Evolutionary conservation across 768 basidiomycete species (phyloP), one percentile per base, ranked within the genome.

Genomic region (Naganishia kalamii): DNA sequence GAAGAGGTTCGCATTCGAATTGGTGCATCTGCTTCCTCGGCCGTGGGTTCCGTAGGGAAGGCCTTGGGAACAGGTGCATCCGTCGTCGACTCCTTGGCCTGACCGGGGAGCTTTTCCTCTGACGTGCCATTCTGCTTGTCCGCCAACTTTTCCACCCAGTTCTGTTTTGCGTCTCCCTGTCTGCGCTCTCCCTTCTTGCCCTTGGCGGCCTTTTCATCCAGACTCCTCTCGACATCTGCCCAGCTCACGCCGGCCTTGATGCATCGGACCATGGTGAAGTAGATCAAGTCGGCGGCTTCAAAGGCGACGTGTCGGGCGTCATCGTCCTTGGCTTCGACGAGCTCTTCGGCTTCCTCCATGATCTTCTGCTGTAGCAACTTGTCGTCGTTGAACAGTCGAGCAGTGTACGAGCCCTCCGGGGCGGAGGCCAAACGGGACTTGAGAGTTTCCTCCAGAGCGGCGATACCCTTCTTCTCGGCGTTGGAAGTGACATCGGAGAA

Each of bases 261-360:
- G 74, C 94, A 97, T 69, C 87, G 86, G 23, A 89, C 85, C 70
- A 99, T 79, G 0, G 88, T 85, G 74, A 99, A 99, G 80, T 98
- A 99, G 44, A 94, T 72, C 25, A 99, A 81, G 79, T 99, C 96
- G 0, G 93, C 94, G 7, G 92, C 90, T 78, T 99, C 96, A 67
- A 93, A 94, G 1, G 92, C 89, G 17, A 96, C 81, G 54, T 65
- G 64, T 32, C 97, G 90, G 23, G 54, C 21, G 51, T 88, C 86
- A 73, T 84, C 84, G 1, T 85, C 84, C 70, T 85, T 81, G 7
- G 80, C 80, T 19, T 82, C 82, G 75, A 92, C 94, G n/a, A 99
- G 83, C 77, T 99, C 96, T 71, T 94, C 90, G 0, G 96, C 96
- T 77, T 99, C 96, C 78, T 99, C 96, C 86, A 89, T 90, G 69